phyloP scores from a whole-genome alignment of 768 basidiomycete species.

The Termitomyces sp. region DNA sequence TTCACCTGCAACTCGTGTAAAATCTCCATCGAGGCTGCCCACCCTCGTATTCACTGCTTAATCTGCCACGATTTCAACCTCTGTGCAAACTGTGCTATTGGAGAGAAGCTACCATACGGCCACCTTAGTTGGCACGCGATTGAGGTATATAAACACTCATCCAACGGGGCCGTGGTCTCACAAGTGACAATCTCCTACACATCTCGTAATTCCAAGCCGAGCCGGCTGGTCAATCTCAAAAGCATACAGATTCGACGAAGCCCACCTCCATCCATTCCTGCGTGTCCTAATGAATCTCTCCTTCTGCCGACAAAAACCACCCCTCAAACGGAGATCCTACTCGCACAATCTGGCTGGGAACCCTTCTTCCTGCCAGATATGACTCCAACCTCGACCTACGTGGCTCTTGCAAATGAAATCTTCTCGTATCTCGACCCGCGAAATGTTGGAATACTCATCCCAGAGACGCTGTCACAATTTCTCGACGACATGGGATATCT shows the following conservation, averaged over 20 bases:
- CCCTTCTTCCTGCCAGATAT: slow-evolving; percentile 11
- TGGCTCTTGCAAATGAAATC: slow-evolving; percentile 10
- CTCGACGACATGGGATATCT: slow-evolving; percentile 14
- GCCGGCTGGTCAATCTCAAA: too few species aligned
- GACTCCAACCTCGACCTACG: slow-evolving; percentile 11
- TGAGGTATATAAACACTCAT: slow-evolving; percentile 3
- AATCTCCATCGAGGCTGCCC: not conserved
- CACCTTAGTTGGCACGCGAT: slow-evolving; percentile 5
- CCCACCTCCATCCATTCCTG: not conserved
- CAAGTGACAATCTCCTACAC: not conserved
- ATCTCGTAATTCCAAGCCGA: not conserved
- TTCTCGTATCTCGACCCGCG: slow-evolving; percentile 12
- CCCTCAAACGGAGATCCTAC: not conserved
- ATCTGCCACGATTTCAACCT: slow-evolving; percentile 11
- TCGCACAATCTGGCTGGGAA: slow-evolving; percentile 5
- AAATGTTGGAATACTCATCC: slow-evolving; percentile 8
- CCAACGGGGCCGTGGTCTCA: not conserved
- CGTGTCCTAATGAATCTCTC: not conserved
- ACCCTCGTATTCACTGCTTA: slow-evolving; percentile 9
- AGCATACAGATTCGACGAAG: not conserved
- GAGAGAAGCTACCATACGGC: slow-evolving; percentile 4
- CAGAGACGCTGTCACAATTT: slow-evolving; percentile 11
- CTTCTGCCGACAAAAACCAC: not conserved
- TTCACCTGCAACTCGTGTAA: slow-evolving; percentile 9
- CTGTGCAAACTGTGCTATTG: slow-evolving; percentile 11